Base-by-base conservation (phyloP, 257 asterid species). In the Handroanthus guayacan region DNA sequence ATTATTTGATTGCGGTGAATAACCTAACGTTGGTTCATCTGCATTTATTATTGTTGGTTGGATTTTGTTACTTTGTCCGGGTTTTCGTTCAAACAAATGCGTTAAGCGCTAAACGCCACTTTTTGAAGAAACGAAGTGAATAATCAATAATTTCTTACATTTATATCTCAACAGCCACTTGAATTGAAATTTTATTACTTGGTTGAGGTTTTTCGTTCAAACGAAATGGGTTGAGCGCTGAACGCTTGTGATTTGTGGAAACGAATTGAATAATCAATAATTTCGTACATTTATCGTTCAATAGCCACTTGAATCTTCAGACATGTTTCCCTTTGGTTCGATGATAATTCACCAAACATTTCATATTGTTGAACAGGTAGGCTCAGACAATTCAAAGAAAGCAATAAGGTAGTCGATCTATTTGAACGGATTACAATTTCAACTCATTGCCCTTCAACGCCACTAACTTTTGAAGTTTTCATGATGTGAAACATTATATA, bases 361-460 rank as follows among this genome's bases (percentile, higher is more conserved):
- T 54, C 17, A 57, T 56, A 67, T 76, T 69, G 68, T 75, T 82
- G 64, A 69, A 34, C 86, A 93, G 98, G 91, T 51, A 16, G 57
- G 66, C 47, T 55, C 88, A 37, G 78, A 72, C 64, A 81, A 74
- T 4, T 65, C 89, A 44, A 84, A 78, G 71, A 87, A 80, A 79
- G 45, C 87, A 6, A 52, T 39, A 64, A 75, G 87, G 89, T 85
- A 60, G 20, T 5, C 64, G 48, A 58, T 71, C 57, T 66, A 61
- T 69, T 58, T 55, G 16, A 52, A 72, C 34, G 48, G 45, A 72
- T 58, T 44, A 25, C 61, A 62, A 38, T 68, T 75, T 66, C 57
- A 20, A 17, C 55, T 41, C 58, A 25, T 55, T 37, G 58, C 71
- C 62, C 9, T 73, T 34, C 62, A 54, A 57, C 38, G 67, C 7